These are phyloP conservation scores for Rossbeevera mucosa DNA, from an alignment of 768 basidiomycete species.

Conservation along the genomic window DNA sequence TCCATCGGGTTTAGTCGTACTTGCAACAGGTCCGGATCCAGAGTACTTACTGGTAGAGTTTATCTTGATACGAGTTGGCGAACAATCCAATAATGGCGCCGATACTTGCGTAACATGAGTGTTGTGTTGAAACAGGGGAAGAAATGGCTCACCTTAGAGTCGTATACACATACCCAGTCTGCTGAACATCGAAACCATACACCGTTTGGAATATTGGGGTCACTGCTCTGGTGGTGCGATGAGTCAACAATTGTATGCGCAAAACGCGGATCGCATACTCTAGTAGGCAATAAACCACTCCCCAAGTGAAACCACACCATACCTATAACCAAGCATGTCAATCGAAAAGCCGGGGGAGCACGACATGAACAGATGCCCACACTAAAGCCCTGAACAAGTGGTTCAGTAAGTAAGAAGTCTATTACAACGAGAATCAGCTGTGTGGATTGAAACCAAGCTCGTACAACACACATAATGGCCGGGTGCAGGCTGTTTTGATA, in stretches of 20 bases:
- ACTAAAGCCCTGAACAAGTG: slow-evolving; percentile 67
- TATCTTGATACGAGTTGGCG: slow-evolving; percentile 45
- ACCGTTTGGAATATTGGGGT: slow-evolving; percentile 50
- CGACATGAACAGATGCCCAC: slow-evolving; percentile 34
- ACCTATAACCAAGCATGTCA: slow-evolving; percentile 34
- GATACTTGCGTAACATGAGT: slow-evolving; percentile 35
- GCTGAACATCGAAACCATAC: slow-evolving; percentile 57
- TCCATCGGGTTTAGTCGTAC: slow-evolving; percentile 8
- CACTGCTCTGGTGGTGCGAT: slow-evolving; percentile 40
- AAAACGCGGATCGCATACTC: slow-evolving; percentile 35
- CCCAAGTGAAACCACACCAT: slow-evolving; percentile 72
- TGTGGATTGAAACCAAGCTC: not conserved
- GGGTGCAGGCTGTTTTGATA: slow-evolving; percentile 63
- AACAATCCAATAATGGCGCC: slow-evolving; percentile 46
- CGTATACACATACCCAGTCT: slow-evolving; percentile 55
- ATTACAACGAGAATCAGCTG: slow-evolving; percentile 1
- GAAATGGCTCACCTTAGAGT: slow-evolving; percentile 42
- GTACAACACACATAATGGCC: slow-evolving; percentile 58
- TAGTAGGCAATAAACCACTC: slow-evolving; percentile 62
- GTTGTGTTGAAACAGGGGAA: not conserved
- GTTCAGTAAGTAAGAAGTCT: slow-evolving; percentile 44
- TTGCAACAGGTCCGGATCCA: not conserved
- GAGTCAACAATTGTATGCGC: not conserved
- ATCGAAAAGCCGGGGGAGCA: not conserved
- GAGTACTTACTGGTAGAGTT: slow-evolving; percentile 40